Evolutionary conservation across 1,139 yeast species (phyloP).

Genomic region (Kazachstania sp.): DNA sequence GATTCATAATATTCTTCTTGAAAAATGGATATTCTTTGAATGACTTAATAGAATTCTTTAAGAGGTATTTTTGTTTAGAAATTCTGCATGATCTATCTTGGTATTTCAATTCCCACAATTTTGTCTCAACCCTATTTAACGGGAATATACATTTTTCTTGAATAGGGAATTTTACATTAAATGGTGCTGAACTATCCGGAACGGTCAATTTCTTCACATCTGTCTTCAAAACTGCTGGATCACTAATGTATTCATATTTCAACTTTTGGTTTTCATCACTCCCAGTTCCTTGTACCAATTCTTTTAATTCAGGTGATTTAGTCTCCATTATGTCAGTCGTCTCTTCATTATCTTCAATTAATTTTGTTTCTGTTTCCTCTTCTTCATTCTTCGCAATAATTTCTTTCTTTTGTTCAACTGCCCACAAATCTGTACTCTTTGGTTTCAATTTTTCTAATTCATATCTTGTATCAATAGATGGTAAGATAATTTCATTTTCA

Average conservation of each 20-base stretch:
- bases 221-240: constrained; percentile 21
- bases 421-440: background rate
- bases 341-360: background rate
- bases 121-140: constrained; percentile 43
- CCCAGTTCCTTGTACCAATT: background rate
- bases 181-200: constrained; percentile 7
- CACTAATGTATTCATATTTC: constrained; percentile 20
- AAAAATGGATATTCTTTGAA: constrained; percentile 48
- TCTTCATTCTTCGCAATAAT: background rate
- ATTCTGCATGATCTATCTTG: constrained; percentile 36
- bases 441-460: background rate
- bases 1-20: constrained; percentile 36
- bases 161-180: constrained; percentile 20
- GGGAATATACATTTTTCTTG: constrained; percentile 44
- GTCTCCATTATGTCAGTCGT: background rate
- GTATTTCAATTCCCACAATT: constrained; percentile 44
- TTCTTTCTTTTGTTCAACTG: constrained; percentile 6
- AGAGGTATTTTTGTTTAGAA: constrained; percentile 36
- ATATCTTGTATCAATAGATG: background rate
- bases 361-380: background rate
- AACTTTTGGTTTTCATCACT: background rate
- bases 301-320: background rate
- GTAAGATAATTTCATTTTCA: constrained; percentile 4
- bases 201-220: constrained; percentile 10
- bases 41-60: constrained; percentile 35